Evolutionary conservation across 352 stramenopile genomes (phyloP), one percentile per base, ranked within the genome.

Genomic region (Pythium rishiriense): DNA sequence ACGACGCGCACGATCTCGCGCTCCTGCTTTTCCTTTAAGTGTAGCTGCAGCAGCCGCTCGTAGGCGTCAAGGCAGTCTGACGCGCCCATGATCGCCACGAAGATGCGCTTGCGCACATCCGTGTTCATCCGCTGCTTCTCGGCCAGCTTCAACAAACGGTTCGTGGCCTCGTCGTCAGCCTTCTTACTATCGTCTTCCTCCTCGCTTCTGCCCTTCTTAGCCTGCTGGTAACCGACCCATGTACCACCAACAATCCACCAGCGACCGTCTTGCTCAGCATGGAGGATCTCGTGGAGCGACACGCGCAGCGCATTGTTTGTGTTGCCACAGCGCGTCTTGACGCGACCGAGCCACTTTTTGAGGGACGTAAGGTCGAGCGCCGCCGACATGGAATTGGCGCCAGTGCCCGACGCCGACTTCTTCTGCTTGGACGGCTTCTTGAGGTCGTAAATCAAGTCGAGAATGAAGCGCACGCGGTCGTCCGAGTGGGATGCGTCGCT

Each of bases 71-170:
- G 82, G 61, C 86, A 98, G 72, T 99, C 97, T 24, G 85, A 79
- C 19, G 90, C 94, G 26, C 91, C 91, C 94, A 99, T 99, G 66
- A 99, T 93, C 28, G 97, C 97, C 55, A 97, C 97, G 70, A 99
- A 99, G 56, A 99, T 98, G 39, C 95, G 87, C 62, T 96, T 88
- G 45, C 96, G 91, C 26, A 97, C 78, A 64, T 99, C 83, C 28
- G 96, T 99, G 69, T 99, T 99, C 96, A 99, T 99, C 63, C 95
- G 91, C 73, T 98, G 93, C 71, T 98, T 98, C 24, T 95, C 84
- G 33, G 97, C 97, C 25, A 98, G 77, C 46, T 93, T 79, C 15
- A 98, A 53, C 12, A 99, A 71, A 37, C 70, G 81, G 63, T 75
- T 96, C 14, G 77, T 81, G 69, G 81, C 70, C 43, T 71, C 69